A percentile compares a stretch with the other conserved stretches of the same genome.
These are phyloP conservation scores for Pythium oligandrum DNA, from an alignment of 352 stramenopile species.

Conservation along the genomic window DNA sequence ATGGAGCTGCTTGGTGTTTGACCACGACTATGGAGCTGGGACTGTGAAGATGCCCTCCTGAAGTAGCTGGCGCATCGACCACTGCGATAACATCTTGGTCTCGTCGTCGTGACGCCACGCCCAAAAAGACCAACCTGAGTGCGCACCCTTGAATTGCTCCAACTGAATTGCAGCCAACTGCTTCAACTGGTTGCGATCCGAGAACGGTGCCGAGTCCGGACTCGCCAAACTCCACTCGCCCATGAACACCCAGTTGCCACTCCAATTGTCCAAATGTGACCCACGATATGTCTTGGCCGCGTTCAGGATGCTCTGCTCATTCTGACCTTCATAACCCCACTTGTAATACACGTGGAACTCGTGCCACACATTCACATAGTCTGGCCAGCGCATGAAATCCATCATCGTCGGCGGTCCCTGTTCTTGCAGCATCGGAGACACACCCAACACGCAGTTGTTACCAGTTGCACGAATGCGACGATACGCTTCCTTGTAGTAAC, in stretches of 20 bases:
- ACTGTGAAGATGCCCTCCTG: constrained; percentile 12
- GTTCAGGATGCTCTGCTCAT: constrained; percentile 18
- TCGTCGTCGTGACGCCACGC: constrained; percentile 11
- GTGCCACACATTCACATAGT: constrained; percentile 56
- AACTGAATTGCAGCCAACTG: constrained; percentile 29
- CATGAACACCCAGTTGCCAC: constrained; percentile 33
- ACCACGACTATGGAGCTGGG: background rate
- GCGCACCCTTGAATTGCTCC: constrained; percentile 13
- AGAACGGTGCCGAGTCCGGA: constrained; percentile 20
- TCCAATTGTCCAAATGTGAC: constrained; percentile 16
- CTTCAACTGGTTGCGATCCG: constrained; percentile 23
- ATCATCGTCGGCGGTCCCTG: constrained; percentile 21
- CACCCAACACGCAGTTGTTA: constrained; percentile 41
- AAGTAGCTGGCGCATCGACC: constrained; percentile 14
- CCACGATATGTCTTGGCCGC: constrained; percentile 19
- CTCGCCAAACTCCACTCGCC: constrained; percentile 51
- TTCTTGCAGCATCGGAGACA: constrained; percentile 35
- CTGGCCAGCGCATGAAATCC: constrained; percentile 25
- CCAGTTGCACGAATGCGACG: constrained; percentile 23
- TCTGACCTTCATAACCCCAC: constrained; percentile 28
- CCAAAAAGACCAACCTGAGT: constrained; percentile 6
- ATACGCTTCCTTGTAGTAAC: constrained; percentile 44
- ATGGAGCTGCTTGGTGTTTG: no score
- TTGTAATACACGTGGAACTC: constrained; percentile 57
- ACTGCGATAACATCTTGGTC: background rate